A percentile compares a stretch with the other conserved stretches of the same genome.
phyloP scores from a whole-genome alignment of 768 basidiomycete species.

The Serendipita indica region DNA sequence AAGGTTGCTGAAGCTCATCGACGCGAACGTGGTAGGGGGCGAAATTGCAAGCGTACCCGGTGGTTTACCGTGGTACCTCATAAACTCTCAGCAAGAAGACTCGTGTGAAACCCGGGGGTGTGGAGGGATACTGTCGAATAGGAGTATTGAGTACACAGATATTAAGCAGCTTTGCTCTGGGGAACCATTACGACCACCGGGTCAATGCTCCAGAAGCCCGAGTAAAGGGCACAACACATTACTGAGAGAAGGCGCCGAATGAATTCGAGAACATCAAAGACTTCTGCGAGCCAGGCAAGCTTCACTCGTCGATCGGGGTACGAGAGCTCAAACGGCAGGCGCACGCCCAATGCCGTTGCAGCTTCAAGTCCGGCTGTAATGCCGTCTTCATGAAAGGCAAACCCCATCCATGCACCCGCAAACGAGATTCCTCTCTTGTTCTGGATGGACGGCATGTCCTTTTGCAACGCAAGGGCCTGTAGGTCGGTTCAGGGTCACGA shows the following conservation, averaged over 20 bases:
- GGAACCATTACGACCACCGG: no score
- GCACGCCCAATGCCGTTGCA: neutral
- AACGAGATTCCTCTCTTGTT: slow-evolving; percentile 1
- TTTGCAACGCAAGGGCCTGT: neutral
- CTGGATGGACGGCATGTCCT: slow-evolving; percentile 6
- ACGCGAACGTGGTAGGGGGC: neutral
- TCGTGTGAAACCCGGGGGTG: no score
- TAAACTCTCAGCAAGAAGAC: no score
- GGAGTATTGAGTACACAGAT: no score
- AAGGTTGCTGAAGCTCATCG: neutral
- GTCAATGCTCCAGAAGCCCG: no score
- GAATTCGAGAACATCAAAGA: neutral
- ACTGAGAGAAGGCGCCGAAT: no score
- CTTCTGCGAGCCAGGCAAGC: neutral
- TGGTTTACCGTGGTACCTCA: no score
- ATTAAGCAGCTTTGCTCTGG: no score
- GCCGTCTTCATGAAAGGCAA: slow-evolving; percentile 2
- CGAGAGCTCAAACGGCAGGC: neutral
- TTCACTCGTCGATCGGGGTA: neutral
- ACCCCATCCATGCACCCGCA: neutral
- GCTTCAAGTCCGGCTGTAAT: neutral
- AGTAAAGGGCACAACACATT: no score
- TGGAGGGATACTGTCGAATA: no score
- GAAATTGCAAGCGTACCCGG: no score
- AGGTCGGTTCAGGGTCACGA: neutral